Evolutionary conservation across 257 asterid species (phyloP).

Genomic region (Solanum clarkiae): DNA sequence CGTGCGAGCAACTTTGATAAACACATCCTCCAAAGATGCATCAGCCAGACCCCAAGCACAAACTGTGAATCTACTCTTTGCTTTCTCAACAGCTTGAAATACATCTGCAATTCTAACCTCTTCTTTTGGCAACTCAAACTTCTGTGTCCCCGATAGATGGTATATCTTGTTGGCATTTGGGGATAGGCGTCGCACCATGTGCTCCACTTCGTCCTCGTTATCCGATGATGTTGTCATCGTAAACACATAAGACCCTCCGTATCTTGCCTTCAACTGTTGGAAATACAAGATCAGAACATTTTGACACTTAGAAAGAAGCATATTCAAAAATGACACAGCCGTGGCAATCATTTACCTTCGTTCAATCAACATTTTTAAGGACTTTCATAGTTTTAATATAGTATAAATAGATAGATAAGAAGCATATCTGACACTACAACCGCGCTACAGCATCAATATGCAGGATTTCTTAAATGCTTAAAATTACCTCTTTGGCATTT

Average conservation of each 20-base stretch:
- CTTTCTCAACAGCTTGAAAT: conserved; percentile 72
- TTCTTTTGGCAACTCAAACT: conserved; percentile 83
- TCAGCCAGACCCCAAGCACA: conserved; percentile 97
- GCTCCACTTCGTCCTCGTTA: conserved; percentile 68
- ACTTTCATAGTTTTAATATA: background rate
- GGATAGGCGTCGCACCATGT: conserved; percentile 42
- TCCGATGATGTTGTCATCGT: conserved; percentile 75
- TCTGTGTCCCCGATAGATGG: conserved; percentile 88
- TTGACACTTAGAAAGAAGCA: background rate
- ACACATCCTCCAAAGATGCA: conserved; percentile 87
- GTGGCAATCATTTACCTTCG: background rate
- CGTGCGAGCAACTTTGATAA: conserved; percentile 79
- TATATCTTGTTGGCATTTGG: conserved; percentile 67
- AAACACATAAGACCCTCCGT: conserved; percentile 83
- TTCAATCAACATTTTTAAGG: background rate
- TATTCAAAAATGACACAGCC: background rate
- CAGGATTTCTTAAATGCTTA: background rate
- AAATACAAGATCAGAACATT: background rate
- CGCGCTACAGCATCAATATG: background rate
- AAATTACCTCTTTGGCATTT: conserved; percentile 83
- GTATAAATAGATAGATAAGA: background rate
- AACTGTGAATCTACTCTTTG: conserved; percentile 70
- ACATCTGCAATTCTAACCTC: conserved; percentile 68
- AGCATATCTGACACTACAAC: background rate
- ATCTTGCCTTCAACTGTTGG: conserved; percentile 79